These are phyloP conservation scores for Acacia pycnantha DNA, from an alignment of 331 rosid species.

Conservation along the genomic window DNA sequence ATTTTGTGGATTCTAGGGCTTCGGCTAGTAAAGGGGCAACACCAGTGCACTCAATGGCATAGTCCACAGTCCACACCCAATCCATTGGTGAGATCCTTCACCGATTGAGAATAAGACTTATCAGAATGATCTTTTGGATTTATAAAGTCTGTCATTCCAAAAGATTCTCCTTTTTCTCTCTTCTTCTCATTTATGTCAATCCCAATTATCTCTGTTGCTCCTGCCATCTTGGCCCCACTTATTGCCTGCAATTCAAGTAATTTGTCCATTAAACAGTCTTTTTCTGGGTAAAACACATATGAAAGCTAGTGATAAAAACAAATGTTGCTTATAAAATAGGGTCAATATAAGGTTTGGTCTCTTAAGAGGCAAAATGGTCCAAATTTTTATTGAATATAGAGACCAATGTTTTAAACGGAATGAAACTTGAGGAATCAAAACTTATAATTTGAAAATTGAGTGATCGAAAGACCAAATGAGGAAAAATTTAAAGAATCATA, in stretches of 20 bases:
- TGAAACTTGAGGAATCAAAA: too few relatives aligned
- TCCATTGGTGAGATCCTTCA: conserved; percentile 42
- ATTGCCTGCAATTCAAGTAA: conserved; percentile 34
- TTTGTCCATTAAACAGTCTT: neutral
- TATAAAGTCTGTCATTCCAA: conserved; percentile 38
- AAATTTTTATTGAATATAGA: too few relatives aligned
- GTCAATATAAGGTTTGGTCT: too few relatives aligned
- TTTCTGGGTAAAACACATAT: too few relatives aligned
- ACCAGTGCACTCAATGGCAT: conserved; percentile 51
- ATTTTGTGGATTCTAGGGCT: conserved; percentile 42
- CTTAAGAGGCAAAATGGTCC: too few relatives aligned
- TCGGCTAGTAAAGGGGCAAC: conserved; percentile 21
- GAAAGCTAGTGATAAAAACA: too few relatives aligned
- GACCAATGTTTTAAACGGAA: too few relatives aligned
- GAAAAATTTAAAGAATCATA: too few relatives aligned
- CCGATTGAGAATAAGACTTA: conserved; percentile 27
- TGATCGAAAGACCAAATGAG: rapidly evolving
- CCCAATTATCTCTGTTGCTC: conserved; percentile 47
- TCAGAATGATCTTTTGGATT: neutral
- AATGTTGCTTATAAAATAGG: too few relatives aligned
- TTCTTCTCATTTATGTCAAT: conserved; percentile 49
- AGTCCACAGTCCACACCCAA: conserved; percentile 54
- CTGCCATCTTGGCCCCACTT: conserved; percentile 45
- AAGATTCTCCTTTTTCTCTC: conserved; percentile 31
- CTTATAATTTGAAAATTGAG: too few relatives aligned